Base-by-base conservation (phyloP, 2,329 filamentous ascomycete genomes). In the Trichoderma sp. region DNA sequence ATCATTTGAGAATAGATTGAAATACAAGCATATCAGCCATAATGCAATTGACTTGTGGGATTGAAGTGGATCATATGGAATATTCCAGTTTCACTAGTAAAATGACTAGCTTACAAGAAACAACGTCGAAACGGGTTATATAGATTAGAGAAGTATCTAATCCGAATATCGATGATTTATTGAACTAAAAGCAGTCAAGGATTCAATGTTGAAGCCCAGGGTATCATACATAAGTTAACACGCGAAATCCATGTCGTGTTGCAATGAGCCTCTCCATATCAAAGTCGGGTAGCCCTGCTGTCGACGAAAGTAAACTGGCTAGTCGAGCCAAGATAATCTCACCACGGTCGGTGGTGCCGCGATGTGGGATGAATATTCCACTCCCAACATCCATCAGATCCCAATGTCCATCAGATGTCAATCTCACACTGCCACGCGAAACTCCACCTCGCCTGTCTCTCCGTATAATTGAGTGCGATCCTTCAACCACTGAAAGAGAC, bases 401-500 rank as follows among this genome's bases (percentile, higher is more conserved):
- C 4, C 7, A 12, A 6, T 5, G 4, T 5, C 9, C 33, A 18
- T 33, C 35, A 63, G 4, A 11, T 18, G 3, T 21, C 27, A n/a
- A 12, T n/a, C 35, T 56, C 63, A 67, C 31, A 12, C 14, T 18
- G 69, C 45, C 53, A 83, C 77, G 16, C 82, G 79, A 56, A 85
- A 83, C 76, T 83, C 82, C n/a, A 81, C 75, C 72, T 78, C 77
- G 6, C 78, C 76, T 9, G 78, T 71, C 33, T 81, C 71, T 3
- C 84, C 83, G 76, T 87, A 86, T 53, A 87, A 75, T 6, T 82
- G 67, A 5, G 79, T 78, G 4, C 80, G 79, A 78, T 88, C 84
- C 9, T 77, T 80, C 0, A 85, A 77, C 86, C 86, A 88, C 16
- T 88, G 83, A 76, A 87, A 88, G 31, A 88, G 78, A 77, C 85